A percentile compares a stretch with the other conserved stretches of the same genome.
These are phyloP conservation scores for Arachis monticola DNA, from an alignment of 331 rosid genomes.

Conservation along the genomic window DNA sequence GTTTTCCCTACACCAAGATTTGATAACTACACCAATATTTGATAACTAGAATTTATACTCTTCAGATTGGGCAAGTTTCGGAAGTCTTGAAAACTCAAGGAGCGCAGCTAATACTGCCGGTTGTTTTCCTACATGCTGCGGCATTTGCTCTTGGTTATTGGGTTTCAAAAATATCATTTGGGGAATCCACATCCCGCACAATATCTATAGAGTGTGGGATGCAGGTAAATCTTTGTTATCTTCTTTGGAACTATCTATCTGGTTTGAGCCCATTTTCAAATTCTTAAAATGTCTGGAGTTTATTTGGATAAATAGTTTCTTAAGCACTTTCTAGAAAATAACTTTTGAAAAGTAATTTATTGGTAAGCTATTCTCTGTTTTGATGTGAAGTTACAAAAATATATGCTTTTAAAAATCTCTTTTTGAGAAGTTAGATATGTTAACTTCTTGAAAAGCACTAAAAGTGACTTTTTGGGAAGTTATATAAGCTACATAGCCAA, in stretches of 20 bases:
- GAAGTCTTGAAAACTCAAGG: conserved; percentile 91
- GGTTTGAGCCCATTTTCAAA: not conserved
- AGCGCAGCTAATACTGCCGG: conserved; percentile 78
- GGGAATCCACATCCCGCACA: conserved; percentile 97
- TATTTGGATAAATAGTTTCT: too few species aligned
- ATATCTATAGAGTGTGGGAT: conserved; percentile 96
- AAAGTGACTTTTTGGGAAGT: too few species aligned
- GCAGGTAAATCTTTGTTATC: conserved; percentile 65
- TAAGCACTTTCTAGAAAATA: too few species aligned
- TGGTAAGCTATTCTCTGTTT: too few species aligned
- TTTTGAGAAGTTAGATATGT: too few species aligned
- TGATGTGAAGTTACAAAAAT: too few species aligned
- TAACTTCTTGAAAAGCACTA: too few species aligned
- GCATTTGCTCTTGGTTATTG: conserved; percentile 91
- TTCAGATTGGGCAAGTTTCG: conserved; percentile 89
- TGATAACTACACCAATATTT: not conserved
- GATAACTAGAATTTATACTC: not conserved
- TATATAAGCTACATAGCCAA: too few species aligned
- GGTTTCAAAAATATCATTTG: conserved; percentile 80
- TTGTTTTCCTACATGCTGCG: conserved; percentile 76
- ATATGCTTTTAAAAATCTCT: too few species aligned
- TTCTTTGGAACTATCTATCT: conserved; percentile 9
- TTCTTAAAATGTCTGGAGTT: not conserved
- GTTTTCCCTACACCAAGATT: conserved; percentile 26
- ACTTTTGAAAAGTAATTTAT: too few species aligned